phyloP scores from a whole-genome alignment of 768 basidiomycete genomes.

The Tricholoma sp. region DNA sequence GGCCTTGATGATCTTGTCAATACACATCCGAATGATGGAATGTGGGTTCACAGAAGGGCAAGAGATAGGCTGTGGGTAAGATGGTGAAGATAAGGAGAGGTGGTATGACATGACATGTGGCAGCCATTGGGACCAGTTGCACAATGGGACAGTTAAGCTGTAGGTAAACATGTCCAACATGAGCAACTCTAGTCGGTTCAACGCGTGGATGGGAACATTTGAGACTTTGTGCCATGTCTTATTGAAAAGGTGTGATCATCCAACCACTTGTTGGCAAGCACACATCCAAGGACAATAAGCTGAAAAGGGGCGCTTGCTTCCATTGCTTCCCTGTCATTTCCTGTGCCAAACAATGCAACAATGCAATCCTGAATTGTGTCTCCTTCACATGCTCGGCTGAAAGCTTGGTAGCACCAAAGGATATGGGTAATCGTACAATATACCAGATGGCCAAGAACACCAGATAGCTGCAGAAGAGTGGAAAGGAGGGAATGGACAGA shows the following conservation, averaged over 20 bases:
- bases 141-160: slow-evolving; percentile 61
- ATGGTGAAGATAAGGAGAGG: slow-evolving; percentile 51
- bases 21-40: slow-evolving; percentile 58
- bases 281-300: slow-evolving; percentile 72
- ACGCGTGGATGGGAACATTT: slow-evolving; percentile 59
- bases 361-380: slow-evolving; percentile 45
- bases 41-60: slow-evolving; percentile 72
- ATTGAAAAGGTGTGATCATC: slow-evolving; percentile 86
- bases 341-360: slow-evolving; percentile 47
- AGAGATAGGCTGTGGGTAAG: slow-evolving; percentile 70
- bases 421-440: slow-evolving; percentile 71
- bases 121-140: slow-evolving; percentile 72
- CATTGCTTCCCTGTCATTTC: slow-evolving; percentile 40
- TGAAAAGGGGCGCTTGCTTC: slow-evolving; percentile 68
- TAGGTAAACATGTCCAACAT: slow-evolving; percentile 67
- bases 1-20: slow-evolving; percentile 63
- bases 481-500: slow-evolving; percentile 73
- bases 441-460: slow-evolving; percentile 80
- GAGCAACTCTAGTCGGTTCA: slow-evolving; percentile 70
- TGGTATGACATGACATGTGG: slow-evolving; percentile 62
- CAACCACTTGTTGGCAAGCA: slow-evolving; percentile 87
- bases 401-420: slow-evolving; percentile 49
- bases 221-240: slow-evolving; percentile 88
- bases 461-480: slow-evolving; percentile 74
- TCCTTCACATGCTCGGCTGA: slow-evolving; percentile 54